These are phyloP conservation scores for Scheffersomyces segobiensis DNA, from an alignment of 1,139 yeast genomes.

Conservation along the genomic window DNA sequence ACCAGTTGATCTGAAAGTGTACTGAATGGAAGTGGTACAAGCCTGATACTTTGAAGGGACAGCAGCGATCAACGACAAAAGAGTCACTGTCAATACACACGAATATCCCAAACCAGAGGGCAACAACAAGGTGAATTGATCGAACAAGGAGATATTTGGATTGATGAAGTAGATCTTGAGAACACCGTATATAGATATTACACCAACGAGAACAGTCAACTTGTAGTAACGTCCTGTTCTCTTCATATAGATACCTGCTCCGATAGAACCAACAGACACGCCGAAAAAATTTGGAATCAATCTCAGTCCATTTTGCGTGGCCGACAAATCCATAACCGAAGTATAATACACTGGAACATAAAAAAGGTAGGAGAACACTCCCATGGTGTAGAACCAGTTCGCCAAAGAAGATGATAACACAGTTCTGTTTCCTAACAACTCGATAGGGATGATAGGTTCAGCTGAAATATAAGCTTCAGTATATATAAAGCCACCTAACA, in stretches of 20 bases:
- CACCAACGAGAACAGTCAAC: slow-evolving; percentile 46
- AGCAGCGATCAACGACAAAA: slow-evolving; percentile 24
- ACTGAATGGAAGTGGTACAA: slow-evolving; percentile 25
- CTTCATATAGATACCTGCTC: slow-evolving; percentile 70
- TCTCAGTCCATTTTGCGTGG: slow-evolving; percentile 64
- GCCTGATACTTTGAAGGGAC: slow-evolving; percentile 25
- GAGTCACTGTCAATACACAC: slow-evolving; percentile 22
- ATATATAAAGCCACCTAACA: slow-evolving; percentile 40
- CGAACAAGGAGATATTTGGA: slow-evolving; percentile 40
- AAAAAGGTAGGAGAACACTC: slow-evolving; percentile 54
- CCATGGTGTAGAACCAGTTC: slow-evolving; percentile 66
- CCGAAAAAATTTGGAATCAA: slow-evolving; percentile 68
- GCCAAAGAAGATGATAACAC: slow-evolving; percentile 65
- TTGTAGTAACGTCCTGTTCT: slow-evolving; percentile 65
- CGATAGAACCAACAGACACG: slow-evolving; percentile 67
- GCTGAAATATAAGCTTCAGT: slow-evolving; percentile 56
- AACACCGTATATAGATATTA: slow-evolving; percentile 49
- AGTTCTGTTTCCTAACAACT: slow-evolving; percentile 55
- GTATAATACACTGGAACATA: slow-evolving; percentile 67
- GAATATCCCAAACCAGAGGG: slow-evolving; percentile 24
- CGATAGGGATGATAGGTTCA: slow-evolving; percentile 70
- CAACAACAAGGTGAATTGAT: slow-evolving; percentile 17
- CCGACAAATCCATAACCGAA: slow-evolving; percentile 53
- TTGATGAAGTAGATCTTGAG: slow-evolving; percentile 36
- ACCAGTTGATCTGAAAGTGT: slow-evolving; percentile 27